phyloP scores from a whole-genome alignment of 768 basidiomycete species.

The Asterophora lycoperdoides region DNA sequence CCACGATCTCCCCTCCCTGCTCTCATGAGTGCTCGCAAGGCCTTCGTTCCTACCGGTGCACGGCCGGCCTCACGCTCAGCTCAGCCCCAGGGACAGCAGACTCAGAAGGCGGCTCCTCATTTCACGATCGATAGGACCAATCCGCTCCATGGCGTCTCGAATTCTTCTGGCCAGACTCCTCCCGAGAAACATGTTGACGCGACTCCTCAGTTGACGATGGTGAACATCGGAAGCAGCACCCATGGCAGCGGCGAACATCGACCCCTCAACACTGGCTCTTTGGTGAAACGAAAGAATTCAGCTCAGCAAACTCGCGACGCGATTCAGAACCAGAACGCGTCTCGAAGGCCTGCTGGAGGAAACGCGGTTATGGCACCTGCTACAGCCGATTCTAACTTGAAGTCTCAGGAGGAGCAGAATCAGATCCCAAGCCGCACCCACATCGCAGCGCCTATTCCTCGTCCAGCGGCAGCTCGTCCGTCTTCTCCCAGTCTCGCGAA shows the following conservation, averaged over 20 bases:
- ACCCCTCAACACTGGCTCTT: constrained; percentile 14
- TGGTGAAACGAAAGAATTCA: constrained; percentile 11
- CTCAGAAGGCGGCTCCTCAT: neutral
- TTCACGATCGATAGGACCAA: constrained; percentile 13
- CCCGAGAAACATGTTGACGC: neutral
- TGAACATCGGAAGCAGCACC: neutral
- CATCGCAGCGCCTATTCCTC: constrained; percentile 24
- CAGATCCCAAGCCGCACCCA: constrained; percentile 4
- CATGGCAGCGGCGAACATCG: neutral
- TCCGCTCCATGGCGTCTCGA: constrained; percentile 9
- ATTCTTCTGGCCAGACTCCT: constrained; percentile 1
- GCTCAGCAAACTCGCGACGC: neutral
- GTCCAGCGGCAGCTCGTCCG: constrained; percentile 15
- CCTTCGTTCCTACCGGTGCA: constrained; percentile 15
- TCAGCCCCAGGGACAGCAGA: constrained; percentile 8
- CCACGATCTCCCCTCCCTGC: neutral
- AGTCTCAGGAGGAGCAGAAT: constrained; percentile 1
- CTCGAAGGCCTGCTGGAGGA: constrained; percentile 7
- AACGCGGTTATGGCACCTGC: constrained; percentile 20
- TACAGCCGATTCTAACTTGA: constrained; percentile 25
- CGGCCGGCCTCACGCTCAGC: constrained; percentile 12
- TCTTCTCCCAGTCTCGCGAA: constrained; percentile 19
- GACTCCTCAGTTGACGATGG: neutral
- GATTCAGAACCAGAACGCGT: constrained; percentile 6
- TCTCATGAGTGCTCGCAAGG: constrained; percentile 18